Percentiles rank a stretch among this genome's conserved stretches.
Conservation (phyloP, 768 basidiomycete genomes). For the Nidularia pulvinata region DNA sequence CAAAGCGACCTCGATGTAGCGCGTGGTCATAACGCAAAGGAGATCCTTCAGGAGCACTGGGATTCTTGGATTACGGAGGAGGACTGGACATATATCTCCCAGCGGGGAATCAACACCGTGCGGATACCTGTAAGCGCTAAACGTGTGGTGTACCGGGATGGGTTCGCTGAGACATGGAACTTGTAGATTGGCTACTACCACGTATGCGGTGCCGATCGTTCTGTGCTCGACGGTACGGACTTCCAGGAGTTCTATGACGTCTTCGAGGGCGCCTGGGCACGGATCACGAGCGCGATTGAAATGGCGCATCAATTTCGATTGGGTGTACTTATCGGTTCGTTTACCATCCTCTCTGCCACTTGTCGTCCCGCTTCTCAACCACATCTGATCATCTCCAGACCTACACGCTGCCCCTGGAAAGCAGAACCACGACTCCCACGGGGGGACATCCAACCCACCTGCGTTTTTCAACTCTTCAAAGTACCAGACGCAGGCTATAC, state of each 20-base stretch:
- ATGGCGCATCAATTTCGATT: conserved; percentile 56
- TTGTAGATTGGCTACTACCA: conserved; percentile 75
- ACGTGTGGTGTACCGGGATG: conserved; percentile 15
- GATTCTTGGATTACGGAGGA: conserved; percentile 65
- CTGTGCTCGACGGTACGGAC: conserved; percentile 63
- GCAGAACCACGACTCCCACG: conserved; percentile 69
- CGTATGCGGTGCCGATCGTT: conserved; percentile 54
- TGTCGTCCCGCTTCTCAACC: background rate
- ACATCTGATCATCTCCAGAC: conserved; percentile 32
- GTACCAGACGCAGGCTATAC: conserved; percentile 46
- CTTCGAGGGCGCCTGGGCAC: conserved; percentile 67
- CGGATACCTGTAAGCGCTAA: conserved; percentile 52
- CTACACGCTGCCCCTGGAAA: conserved; percentile 77
- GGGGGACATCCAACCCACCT: conserved; percentile 55
- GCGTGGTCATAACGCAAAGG: conserved; percentile 44
- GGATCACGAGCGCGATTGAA: conserved; percentile 59
- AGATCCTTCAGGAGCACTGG: conserved; percentile 68
- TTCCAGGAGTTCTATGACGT: conserved; percentile 50
- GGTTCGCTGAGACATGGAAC: background rate
- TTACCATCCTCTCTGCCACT: background rate
- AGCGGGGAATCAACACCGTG: conserved; percentile 59
- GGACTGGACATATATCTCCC: conserved; percentile 65
- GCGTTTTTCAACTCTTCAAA: conserved; percentile 45
- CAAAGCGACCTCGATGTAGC: conserved; percentile 77
- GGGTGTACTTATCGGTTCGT: conserved; percentile 73